A percentile compares a stretch with the other conserved stretches of the same genome.
Evolutionary conservation across 805 yeast genomes (phyloP).

Genomic region (Candida krabiensis): DNA sequence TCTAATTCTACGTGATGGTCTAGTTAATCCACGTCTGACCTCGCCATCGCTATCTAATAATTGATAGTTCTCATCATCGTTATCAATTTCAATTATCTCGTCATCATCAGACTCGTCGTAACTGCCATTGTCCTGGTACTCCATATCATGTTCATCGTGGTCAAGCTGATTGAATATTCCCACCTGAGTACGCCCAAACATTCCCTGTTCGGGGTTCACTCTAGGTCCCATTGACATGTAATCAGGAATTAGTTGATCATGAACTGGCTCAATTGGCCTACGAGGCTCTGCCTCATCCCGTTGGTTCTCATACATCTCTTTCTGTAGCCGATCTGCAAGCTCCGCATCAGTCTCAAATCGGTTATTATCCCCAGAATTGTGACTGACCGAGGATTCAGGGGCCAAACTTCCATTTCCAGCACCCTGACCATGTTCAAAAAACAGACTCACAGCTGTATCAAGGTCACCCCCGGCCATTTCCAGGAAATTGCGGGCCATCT

Average conservation of each 20-base stretch:
- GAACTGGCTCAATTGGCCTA: conserved; percentile 73
- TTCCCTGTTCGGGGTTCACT: conserved; percentile 34
- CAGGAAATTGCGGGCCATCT: conserved; percentile 70
- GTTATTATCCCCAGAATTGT: conserved; percentile 1
- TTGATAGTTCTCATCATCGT: conserved; percentile 37
- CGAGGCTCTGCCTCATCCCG: conserved; percentile 54
- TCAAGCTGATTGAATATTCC: conserved; percentile 61
- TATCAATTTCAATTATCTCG: conserved; percentile 34
- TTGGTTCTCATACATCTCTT: conserved; percentile 54
- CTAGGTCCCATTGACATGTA: conserved; percentile 23
- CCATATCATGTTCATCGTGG: conserved; percentile 30
- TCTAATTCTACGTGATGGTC: conserved; percentile 22
- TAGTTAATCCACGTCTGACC: conserved; percentile 35
- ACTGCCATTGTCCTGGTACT: conserved; percentile 20
- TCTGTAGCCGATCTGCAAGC: conserved; percentile 61
- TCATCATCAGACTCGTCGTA: conserved; percentile 39
- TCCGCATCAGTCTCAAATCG: conserved; percentile 39
- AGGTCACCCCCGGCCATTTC: conserved; percentile 76
- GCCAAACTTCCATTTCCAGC: conserved; percentile 9
- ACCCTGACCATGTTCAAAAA: conserved; percentile 63
- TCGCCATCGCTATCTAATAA: conserved; percentile 39
- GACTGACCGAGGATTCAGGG: conserved; percentile 4
- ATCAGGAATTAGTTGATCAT: conserved; percentile 54
- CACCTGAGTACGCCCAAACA: conserved; percentile 48
- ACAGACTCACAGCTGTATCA: conserved; percentile 83